These are phyloP conservation scores for Penicillium parvum DNA, from an alignment of 495 filamentous ascomycete genomes.

Conservation along the genomic window DNA sequence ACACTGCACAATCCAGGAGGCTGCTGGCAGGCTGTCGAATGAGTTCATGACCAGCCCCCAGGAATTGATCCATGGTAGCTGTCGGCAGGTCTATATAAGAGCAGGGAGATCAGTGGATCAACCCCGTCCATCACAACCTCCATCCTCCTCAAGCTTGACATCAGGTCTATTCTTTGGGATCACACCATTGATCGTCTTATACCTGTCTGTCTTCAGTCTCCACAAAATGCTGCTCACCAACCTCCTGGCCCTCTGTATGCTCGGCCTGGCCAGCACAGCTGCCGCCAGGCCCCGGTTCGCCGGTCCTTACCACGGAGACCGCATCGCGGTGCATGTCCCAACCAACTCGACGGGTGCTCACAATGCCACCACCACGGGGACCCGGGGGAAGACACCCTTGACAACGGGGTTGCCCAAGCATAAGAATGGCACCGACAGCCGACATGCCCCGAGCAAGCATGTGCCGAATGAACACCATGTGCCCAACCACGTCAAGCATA, in stretches of 20 bases:
- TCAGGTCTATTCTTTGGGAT: constrained; percentile 1
- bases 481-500: constrained; percentile 9
- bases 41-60: constrained; percentile 5
- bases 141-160: neutral
- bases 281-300: constrained; percentile 19
- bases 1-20: constrained; percentile 10
- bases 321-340: constrained; percentile 13
- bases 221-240: constrained; percentile 24
- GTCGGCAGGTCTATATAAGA: neutral
- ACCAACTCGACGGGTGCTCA: constrained; percentile 14
- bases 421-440: constrained; percentile 3
- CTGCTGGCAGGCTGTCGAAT: neutral
- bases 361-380: constrained; percentile 19
- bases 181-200: too few relatives aligned
- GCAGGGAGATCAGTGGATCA: too few relatives aligned
- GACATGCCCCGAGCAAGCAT: neutral
- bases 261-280: constrained; percentile 19
- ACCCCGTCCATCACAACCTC: neutral
- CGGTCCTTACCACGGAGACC: constrained; percentile 18
- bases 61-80: neutral
- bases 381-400: constrained; percentile 6
- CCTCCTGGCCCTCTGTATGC: constrained; percentile 15
- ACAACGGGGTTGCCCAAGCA: constrained; percentile 6
- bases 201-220: neutral
- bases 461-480: constrained; percentile 3